Evolutionary conservation across 768 basidiomycete species (phyloP), one percentile per base, ranked within the genome.

Genomic region (Omphalotus guepiniiformis): DNA sequence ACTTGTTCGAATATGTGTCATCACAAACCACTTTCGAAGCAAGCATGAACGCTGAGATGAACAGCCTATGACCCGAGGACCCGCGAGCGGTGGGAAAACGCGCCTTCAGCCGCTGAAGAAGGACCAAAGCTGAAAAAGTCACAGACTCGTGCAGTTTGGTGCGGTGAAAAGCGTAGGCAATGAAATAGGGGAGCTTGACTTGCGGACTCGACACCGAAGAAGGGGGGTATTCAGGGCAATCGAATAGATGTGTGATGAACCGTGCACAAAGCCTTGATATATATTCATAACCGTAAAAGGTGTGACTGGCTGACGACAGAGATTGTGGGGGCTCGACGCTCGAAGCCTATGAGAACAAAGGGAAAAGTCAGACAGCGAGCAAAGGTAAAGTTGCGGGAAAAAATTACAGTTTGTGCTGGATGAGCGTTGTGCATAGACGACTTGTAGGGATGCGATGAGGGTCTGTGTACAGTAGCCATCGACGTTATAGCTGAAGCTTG

Each of bases 1-100:
- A 88, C 61, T 92, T 91, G 76, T 93, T 93, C 11, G 87, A 90
- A 62, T 93, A 94, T 0, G 90, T 93, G 58, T 93, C 91, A 70
- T 94, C 91, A 67, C 91, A 93, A 42, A 92, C 86, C 19, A 93
- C 86, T 59, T 92, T 92, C 7, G 83, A 85, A 2, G 88, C 80
- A 59, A 93, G 88, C 91, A 94, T 94, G 65, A 92, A 91, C 0
- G 91, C 90, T 1, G 89, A 91, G 37, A 94, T 87, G 69, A 93
- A 93, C 8, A 96, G 69, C 0, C 91, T 78, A 60, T 96, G 91
- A 19, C 92, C 92, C 0, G 88, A 92, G 1, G 88, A 91, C 7
- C 93, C 92, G 22, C 87, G 79, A 7, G 91, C 92, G 4, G 90
- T 87, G 2, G 91, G 92, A 65, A 93, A 93, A 15, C 91, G 83